Percentiles rank a stretch among this genome's conserved stretches.
These are phyloP conservation scores for Colletotrichum tropicale DNA, from an alignment of 2,329 filamentous ascomycete species.

Conservation along the genomic window DNA sequence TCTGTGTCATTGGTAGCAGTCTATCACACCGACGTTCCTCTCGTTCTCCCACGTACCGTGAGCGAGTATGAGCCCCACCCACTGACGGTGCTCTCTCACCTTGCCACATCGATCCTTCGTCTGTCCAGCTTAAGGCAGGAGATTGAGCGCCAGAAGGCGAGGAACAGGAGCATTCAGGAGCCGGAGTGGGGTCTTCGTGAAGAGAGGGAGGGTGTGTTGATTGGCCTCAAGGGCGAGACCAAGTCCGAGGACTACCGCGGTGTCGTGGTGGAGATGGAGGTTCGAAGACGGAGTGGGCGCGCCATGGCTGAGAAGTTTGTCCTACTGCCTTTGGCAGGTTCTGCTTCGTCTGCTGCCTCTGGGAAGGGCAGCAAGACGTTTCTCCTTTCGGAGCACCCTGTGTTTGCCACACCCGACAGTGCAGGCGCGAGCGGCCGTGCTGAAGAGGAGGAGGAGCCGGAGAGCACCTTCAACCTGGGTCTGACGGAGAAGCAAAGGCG, in stretches of 20 bases:
- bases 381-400: constrained; percentile 78
- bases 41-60: constrained; percentile 45
- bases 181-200: constrained; percentile 82
- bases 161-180: constrained; percentile 74
- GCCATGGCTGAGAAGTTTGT: constrained; percentile 74
- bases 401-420: constrained; percentile 60
- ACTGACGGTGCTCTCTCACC: constrained; percentile 75
- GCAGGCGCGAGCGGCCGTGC: constrained; percentile 34
- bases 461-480: constrained; percentile 83
- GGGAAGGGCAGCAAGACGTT: constrained; percentile 40
- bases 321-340: constrained; percentile 35
- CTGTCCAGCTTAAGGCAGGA: constrained; percentile 77
- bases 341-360: not conserved
- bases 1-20: constrained; percentile 74
- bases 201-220: constrained; percentile 77
- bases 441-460: constrained; percentile 55
- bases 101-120: constrained; percentile 86
- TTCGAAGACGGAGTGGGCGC: constrained; percentile 81
- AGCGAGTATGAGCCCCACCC: constrained; percentile 70
- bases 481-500: constrained; percentile 89
- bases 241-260: constrained; percentile 38
- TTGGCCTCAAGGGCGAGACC: constrained; percentile 64
- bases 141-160: constrained; percentile 75
- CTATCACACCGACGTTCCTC: constrained; percentile 83
- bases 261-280: constrained; percentile 85